A percentile compares a stretch with the other conserved stretches of the same genome.
Evolutionary conservation across 805 yeast genomes (phyloP).

Genomic region (Pichia cabralensis): DNA sequence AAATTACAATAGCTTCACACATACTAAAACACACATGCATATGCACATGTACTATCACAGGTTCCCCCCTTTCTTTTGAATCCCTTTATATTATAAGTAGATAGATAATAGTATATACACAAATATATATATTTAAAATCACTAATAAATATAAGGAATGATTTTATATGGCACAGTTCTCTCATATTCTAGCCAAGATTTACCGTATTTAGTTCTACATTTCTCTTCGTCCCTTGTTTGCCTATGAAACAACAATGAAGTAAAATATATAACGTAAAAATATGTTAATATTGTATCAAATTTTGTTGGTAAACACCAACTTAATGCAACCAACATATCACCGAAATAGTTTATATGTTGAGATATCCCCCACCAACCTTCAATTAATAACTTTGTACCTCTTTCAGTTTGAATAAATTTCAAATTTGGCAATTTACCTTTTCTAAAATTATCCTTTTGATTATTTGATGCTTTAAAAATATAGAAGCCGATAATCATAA

Average conservation of each 20-base stretch:
- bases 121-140: background rate
- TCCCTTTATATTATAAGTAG: no score
- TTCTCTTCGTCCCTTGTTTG: constrained; percentile 88
- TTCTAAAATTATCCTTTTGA: constrained; percentile 77
- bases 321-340: constrained; percentile 84
- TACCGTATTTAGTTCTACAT: constrained; percentile 78
- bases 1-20: constrained; percentile 28
- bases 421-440: constrained; percentile 61
- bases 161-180: constrained; percentile 77
- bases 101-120: no score
- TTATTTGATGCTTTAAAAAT: constrained; percentile 78
- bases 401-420: constrained; percentile 61
- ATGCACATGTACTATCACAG: no score
- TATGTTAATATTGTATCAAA: constrained; percentile 74
- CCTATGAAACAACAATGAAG: constrained; percentile 72
- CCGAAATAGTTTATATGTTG: constrained; percentile 95
- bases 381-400: constrained; percentile 71
- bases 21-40: no score
- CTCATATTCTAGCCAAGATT: constrained; percentile 80
- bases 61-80: no score
- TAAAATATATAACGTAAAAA: constrained; percentile 79
- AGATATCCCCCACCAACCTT: constrained; percentile 94
- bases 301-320: constrained; percentile 92
- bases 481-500: constrained; percentile 54
- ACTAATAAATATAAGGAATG: constrained; percentile 73